phyloP scores from a whole-genome alignment of 83 land plant genomes.

The Thuja plicata region DNA sequence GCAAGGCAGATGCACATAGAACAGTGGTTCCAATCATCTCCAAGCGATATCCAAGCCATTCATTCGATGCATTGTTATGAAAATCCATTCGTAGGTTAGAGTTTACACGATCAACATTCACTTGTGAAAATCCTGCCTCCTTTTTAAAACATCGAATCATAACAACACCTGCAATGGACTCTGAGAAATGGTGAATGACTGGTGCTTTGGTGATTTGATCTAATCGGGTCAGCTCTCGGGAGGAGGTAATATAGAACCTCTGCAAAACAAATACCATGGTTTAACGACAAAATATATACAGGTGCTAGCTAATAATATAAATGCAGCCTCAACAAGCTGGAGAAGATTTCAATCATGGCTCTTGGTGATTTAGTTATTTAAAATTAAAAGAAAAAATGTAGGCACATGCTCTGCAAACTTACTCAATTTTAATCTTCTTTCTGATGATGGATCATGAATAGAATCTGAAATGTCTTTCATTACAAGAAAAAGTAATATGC shows the following conservation, averaged over 20 bases:
- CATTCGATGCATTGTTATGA: conserved; percentile 86
- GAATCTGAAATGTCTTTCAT: too few species aligned
- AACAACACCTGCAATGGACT: conserved; percentile 78
- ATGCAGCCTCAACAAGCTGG: conserved; percentile 6
- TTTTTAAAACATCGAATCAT: conserved; percentile 78
- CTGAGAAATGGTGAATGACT: conserved; percentile 90
- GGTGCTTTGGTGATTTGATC: conserved; percentile 95
- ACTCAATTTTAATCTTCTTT: too few species aligned
- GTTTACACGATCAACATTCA: conserved; percentile 68
- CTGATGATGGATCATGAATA: too few species aligned
- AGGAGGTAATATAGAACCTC: conserved; percentile 79
- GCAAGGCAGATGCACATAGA: conserved; percentile 68
- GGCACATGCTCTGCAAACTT: too few species aligned
- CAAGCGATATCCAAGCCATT: conserved; percentile 87
- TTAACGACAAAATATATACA: not conserved
- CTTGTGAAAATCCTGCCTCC: conserved; percentile 53
- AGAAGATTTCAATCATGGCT: not conserved
- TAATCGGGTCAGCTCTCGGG: conserved; percentile 86
- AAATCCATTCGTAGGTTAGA: conserved; percentile 82
- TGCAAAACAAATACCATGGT: conserved; percentile 23
- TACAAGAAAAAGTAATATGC: too few species aligned
- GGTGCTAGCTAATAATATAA: not conserved
- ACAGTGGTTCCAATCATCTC: conserved; percentile 77
- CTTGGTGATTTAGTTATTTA: not conserved
- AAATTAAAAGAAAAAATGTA: not conserved